Evolutionary conservation across 2,329 filamentous ascomycete species (phyloP).

Genomic region (Penicillium decumbens): DNA sequence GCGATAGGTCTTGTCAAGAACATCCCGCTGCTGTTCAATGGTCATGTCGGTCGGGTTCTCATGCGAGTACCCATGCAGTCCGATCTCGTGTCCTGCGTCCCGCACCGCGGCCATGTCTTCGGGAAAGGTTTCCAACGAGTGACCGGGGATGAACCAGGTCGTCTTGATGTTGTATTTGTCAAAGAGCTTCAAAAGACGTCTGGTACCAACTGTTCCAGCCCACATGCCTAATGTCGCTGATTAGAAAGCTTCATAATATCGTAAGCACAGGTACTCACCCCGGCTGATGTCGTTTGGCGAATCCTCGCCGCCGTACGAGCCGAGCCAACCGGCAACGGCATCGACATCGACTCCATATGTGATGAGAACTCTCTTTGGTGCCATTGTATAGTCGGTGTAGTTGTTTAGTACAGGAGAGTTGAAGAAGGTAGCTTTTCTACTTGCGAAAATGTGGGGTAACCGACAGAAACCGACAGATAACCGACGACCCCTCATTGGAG

Average conservation of each 20-base stretch:
- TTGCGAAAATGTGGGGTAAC: conserved; percentile 9
- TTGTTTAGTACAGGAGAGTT: neutral
- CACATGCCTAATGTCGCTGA: conserved; percentile 49
- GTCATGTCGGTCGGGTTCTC: conserved; percentile 71
- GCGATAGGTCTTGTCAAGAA: conserved; percentile 72
- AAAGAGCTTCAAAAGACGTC: conserved; percentile 64
- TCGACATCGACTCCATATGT: conserved; percentile 34
- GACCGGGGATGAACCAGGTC: conserved; percentile 62
- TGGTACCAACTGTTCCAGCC: conserved; percentile 62
- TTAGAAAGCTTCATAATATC: neutral
- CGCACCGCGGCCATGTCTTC: conserved; percentile 59
- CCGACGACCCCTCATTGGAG: conserved; percentile 4
- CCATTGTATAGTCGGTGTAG: conserved; percentile 10
- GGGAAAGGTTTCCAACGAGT: conserved; percentile 61
- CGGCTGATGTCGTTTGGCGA: conserved; percentile 32
- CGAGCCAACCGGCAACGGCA: conserved; percentile 32
- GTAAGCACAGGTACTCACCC: conserved; percentile 12
- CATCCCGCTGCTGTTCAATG: conserved; percentile 68
- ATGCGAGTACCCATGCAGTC: conserved; percentile 68
- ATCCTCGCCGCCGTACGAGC: conserved; percentile 33
- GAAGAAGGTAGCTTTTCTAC: conserved; percentile 3
- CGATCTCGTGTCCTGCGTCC: conserved; percentile 62
- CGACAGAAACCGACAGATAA: neutral
- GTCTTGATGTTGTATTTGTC: conserved; percentile 67
- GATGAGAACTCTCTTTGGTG: conserved; percentile 27